A percentile compares a stretch with the other conserved stretches of the same genome.
Conservation (phyloP, 2,329 filamentous ascomycete genomes). For the Stachybotrys chartarum region DNA sequence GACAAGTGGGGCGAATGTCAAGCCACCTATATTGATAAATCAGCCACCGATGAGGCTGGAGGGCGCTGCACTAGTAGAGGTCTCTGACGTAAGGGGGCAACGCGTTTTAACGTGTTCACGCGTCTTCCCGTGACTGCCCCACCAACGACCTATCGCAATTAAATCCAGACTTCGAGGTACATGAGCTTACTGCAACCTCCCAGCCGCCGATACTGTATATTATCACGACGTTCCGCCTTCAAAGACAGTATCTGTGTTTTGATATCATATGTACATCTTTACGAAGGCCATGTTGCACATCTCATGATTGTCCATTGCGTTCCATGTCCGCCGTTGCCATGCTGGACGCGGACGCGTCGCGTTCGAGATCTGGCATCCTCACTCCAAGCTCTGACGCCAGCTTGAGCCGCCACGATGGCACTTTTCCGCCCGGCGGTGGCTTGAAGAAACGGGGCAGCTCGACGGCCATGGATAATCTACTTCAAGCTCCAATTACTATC, state of each 20-base stretch:
- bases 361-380: conserved; percentile 33
- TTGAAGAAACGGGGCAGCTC: conserved; percentile 29
- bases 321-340: conserved; percentile 26
- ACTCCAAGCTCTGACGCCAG: conserved; percentile 32
- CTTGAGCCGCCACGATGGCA: conserved; percentile 25
- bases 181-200: not conserved
- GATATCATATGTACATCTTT: conserved; percentile 1
- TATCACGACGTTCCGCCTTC: not conserved
- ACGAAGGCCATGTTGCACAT: conserved; percentile 6
- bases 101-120: not conserved
- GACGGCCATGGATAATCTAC: conserved; percentile 41
- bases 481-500: conserved; percentile 44
- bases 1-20: too few relatives aligned
- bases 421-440: conserved; percentile 16
- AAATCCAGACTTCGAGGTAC: too few relatives aligned
- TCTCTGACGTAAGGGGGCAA: not conserved
- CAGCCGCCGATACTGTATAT: conserved; percentile 3
- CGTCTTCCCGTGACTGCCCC: not conserved
- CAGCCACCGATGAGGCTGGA: not conserved
- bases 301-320: conserved; percentile 9
- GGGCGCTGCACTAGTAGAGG: not conserved
- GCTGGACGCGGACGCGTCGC: conserved; percentile 41
- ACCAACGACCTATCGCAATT: not conserved
- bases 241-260: not conserved
- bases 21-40: too few relatives aligned